Evolutionary conservation across 83 land plant species (phyloP).

Genomic region (Diphasiastrum complanatum): DNA sequence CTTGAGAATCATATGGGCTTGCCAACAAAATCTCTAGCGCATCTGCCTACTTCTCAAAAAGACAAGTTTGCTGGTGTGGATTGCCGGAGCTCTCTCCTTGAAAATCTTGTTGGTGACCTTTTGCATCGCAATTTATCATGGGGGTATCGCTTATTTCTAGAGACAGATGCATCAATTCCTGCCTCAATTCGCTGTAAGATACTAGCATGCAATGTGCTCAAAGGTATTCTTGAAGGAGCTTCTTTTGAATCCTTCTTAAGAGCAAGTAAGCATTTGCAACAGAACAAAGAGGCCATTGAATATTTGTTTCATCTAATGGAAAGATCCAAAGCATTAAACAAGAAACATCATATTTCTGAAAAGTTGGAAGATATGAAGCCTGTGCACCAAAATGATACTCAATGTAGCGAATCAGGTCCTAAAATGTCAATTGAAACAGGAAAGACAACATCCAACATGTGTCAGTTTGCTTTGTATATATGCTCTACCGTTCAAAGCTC

Average conservation of each 20-base stretch:
- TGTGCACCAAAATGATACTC: neutral
- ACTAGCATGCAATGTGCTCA: conserved; percentile 29
- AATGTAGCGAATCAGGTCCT: neutral
- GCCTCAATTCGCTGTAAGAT: conserved; percentile 18
- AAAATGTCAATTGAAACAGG: neutral
- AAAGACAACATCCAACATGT: neutral
- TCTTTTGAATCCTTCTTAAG: conserved; percentile 23
- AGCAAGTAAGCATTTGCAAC: conserved; percentile 10
- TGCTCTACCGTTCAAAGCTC: conserved; percentile 21
- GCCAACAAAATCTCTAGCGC: too few relatives aligned
- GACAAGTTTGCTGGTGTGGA: neutral
- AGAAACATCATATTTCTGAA: neutral
- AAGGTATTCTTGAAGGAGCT: conserved; percentile 24
- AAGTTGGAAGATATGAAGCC: neutral
- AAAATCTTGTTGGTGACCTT: conserved; percentile 20
- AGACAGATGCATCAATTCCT: conserved; percentile 20
- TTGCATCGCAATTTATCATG: conserved; percentile 14
- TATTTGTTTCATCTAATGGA: conserved; percentile 24
- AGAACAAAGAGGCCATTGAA: conserved; percentile 17
- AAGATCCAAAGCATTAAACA: conserved; percentile 14
- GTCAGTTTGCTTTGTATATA: conserved; percentile 17
- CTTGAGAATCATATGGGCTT: too few relatives aligned
- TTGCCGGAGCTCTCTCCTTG: too few relatives aligned
- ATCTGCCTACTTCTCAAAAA: too few relatives aligned
- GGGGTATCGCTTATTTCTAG: conserved; percentile 28